These are phyloP conservation scores for Ophiosphaerella narmari DNA, from an alignment of 2,329 filamentous ascomycete species.

Conservation along the genomic window DNA sequence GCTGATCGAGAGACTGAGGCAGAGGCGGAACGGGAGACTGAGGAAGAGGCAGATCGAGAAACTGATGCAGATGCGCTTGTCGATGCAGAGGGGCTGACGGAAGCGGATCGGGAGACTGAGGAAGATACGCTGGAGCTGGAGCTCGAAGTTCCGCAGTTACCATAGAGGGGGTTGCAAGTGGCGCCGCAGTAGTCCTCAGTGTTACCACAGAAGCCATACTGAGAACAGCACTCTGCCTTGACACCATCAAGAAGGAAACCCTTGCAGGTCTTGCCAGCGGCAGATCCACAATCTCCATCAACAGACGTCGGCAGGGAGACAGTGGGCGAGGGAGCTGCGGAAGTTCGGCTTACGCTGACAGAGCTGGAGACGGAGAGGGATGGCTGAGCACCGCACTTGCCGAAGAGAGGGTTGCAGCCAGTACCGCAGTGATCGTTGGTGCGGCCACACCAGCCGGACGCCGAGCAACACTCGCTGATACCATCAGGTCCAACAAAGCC, in stretches of 20 bases:
- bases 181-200: conserved; percentile 18
- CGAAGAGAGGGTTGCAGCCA: conserved; percentile 25
- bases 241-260: conserved; percentile 27
- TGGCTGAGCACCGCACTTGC: conserved; percentile 15
- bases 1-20: conserved; percentile 16
- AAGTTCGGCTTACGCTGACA: conserved; percentile 2
- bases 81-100: conserved; percentile 9
- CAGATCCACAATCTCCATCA: conserved; percentile 12
- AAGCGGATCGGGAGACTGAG: not conserved
- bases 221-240: conserved; percentile 48
- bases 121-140: conserved; percentile 6
- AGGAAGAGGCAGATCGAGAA: conserved; percentile 16
- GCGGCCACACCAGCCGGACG: conserved; percentile 46
- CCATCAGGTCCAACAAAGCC: conserved; percentile 29
- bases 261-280: conserved; percentile 24
- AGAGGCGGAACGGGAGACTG: conserved; percentile 4
- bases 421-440: conserved; percentile 28
- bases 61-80: conserved; percentile 4
- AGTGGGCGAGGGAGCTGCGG: conserved; percentile 2
- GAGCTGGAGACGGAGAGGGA: not conserved
- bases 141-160: conserved; percentile 23
- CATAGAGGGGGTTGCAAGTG: conserved; percentile 30
- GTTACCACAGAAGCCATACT: conserved; percentile 48
- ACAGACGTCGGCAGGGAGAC: conserved; percentile 7
- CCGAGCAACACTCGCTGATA: conserved; percentile 51